Conservation (phyloP, 192 early-diverging fungal genomes). For the Coemansia sp. region DNA sequence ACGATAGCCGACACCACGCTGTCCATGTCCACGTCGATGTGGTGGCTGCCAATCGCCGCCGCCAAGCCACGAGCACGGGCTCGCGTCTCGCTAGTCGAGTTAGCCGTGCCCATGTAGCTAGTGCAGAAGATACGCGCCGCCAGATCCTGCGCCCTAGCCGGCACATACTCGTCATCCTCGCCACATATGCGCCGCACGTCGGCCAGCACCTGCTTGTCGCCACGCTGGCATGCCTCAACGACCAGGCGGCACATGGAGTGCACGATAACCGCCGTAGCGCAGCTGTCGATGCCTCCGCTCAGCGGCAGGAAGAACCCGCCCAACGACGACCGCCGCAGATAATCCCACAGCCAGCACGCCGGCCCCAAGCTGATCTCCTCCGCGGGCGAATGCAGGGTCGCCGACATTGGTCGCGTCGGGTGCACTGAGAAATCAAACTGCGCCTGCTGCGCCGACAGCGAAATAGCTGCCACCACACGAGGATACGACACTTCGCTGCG, state of each 20-base stretch:
- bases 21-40: conserved; percentile 90
- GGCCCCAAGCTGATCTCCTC: conserved; percentile 94
- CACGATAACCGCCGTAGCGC: conserved; percentile 84
- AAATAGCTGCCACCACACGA: conserved; percentile 61
- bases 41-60: conserved; percentile 84
- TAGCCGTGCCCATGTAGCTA: conserved; percentile 92
- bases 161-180: conserved; percentile 62
- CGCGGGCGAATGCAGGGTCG: conserved; percentile 70
- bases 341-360: conserved; percentile 99
- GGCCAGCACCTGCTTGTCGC: conserved; percentile 66
- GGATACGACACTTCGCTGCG: conserved; percentile 58
- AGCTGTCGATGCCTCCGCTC: conserved; percentile 98
- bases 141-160: conserved; percentile 78
- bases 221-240: conserved; percentile 24
- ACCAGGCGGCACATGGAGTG: conserved; percentile 59
- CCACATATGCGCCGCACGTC: conserved; percentile 73
- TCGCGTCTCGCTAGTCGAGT: conserved; percentile 87
- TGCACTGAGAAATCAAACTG: conserved; percentile 25
- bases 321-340: conserved; percentile 85
- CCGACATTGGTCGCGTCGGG: conserved; percentile 24
- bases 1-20: conserved; percentile 73
- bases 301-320: conserved; percentile 94
- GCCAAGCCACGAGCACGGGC: conserved; percentile 80
- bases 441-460: conserved; percentile 43
- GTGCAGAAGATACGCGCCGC: conserved; percentile 88